Base-by-base conservation (phyloP, 345 rosid species). In the Luvunga scandens region DNA sequence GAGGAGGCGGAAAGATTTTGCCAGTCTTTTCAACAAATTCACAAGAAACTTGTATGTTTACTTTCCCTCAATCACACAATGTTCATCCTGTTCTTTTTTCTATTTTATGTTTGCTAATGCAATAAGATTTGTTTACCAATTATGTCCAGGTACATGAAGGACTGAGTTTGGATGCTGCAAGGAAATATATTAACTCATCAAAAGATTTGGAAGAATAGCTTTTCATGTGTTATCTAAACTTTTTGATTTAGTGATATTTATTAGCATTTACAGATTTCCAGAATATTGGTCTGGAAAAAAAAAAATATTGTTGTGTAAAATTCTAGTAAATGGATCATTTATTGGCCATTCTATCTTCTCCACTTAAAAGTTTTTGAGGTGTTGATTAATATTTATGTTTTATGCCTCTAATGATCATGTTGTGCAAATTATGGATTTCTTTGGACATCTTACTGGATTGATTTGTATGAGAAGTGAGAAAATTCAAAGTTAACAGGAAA, bases 1-100 rank as follows among this genome's bases (percentile, higher is more conserved):
- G 88, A 81, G 27, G 97, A 91, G 66, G 97, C 97, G 1, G 90
- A 91, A 79, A 87, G 86, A 68, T 90, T 95, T 85, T 95, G 95
- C 89, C 75, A 84, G 81, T 90, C 92, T 61, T 95, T 93, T 63
- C 90, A 87, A 80, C 85, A 85, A 82, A 81, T 90, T 75, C 99
- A 95, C 88, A 87, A 81, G 85, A 91, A 88, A 89, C 93, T 92
- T 67, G 98, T 92, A 88, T 56, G 89, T 70, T 62, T 42, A 33
- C 10, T 53, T 50, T 14, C 66, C 42, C 13, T 34, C 14, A 33
- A 42, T 39, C 36, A n/a, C 18, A 4, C 16, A 6, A 10, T 48
- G 24, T 79, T 31, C 53, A 38, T 79, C 42, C 7, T 13, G 13
- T 21, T 50, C 69, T 8, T 8, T 31, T 50, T 28, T 48, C 7